Evolutionary conservation across 176 grass and related monocot species (phyloP).

Genomic region (Tillandsia leiboldiana): DNA sequence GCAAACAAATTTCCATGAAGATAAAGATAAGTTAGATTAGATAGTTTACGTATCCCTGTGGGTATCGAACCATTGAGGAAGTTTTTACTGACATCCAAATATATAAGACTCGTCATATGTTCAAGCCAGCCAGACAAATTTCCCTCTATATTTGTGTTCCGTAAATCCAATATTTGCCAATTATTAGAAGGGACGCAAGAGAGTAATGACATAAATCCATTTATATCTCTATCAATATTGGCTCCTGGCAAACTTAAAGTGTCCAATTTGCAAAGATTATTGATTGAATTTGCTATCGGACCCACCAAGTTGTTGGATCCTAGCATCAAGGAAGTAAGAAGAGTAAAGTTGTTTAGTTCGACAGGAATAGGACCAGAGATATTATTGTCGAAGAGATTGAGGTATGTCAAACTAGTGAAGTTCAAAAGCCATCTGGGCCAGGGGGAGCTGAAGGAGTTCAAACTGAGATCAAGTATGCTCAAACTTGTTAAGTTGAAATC

Average conservation of each 20-base stretch:
- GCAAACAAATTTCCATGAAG: not conserved
- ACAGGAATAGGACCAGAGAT: constrained; percentile 6
- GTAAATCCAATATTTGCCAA: not conserved
- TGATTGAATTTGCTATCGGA: not conserved
- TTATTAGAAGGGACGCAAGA: not conserved
- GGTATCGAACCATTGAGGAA: not conserved
- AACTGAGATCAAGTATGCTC: not conserved
- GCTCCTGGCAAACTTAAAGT: not conserved
- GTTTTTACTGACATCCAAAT: constrained; percentile 12
- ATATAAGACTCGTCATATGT: constrained; percentile 9
- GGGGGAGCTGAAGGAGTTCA: fast-evolving
- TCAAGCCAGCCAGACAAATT: constrained; percentile 13
- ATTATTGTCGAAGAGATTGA: not conserved
- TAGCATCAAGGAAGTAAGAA: not conserved
- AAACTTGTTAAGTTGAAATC: constrained; percentile 18
- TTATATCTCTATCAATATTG: not conserved
- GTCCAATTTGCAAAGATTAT: not conserved
- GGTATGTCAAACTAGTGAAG: not conserved
- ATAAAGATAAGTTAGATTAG: not conserved
- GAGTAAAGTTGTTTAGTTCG: not conserved
- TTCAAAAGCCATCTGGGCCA: not conserved
- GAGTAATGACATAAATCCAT: not conserved
- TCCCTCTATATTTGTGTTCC: not conserved
- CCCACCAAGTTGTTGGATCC: not conserved
- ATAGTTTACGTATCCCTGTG: constrained; percentile 4